Evolutionary conservation across 1,139 yeast species (phyloP).

Genomic region (Scheffersomyces quercinus): DNA sequence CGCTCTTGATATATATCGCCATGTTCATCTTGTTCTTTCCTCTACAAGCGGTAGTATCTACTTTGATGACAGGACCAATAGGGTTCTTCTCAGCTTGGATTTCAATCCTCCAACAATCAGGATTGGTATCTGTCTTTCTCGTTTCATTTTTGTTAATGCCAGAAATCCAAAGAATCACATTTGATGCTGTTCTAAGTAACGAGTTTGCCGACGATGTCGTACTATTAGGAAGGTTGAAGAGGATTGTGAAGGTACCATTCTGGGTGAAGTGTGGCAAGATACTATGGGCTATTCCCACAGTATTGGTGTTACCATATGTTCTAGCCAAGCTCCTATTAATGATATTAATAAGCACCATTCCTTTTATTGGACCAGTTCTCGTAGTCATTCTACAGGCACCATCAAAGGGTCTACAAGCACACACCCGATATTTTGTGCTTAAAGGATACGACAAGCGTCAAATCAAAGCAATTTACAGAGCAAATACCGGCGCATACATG

Average conservation of each 20-base stretch:
- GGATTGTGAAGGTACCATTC: conserved; percentile 35
- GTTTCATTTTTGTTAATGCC: conserved; percentile 58
- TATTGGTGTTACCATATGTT: conserved; percentile 24
- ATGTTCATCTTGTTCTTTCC: conserved; percentile 48
- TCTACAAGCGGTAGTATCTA: conserved; percentile 44
- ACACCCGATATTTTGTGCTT: conserved; percentile 59
- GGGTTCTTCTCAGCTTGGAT: conserved; percentile 57
- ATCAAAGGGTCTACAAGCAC: conserved; percentile 55
- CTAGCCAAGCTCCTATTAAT: conserved; percentile 27
- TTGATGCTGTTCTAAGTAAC: conserved; percentile 56
- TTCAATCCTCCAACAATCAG: conserved; percentile 53
- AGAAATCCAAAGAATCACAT: conserved; percentile 52
- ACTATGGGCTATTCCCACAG: conserved; percentile 25
- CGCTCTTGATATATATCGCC: conserved; percentile 40
- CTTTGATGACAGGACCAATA: conserved; percentile 55
- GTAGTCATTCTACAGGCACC: conserved; percentile 60
- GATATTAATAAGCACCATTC: conserved; percentile 51
- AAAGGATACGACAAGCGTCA: conserved; percentile 53
- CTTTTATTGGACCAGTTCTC: conserved; percentile 61
- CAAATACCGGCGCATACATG: conserved; percentile 33
- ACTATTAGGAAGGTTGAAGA: conserved; percentile 43
- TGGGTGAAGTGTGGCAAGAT: conserved; percentile 25
- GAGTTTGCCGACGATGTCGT: conserved; percentile 54
- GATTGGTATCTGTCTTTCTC: conserved; percentile 50
- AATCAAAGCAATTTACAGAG: conserved; percentile 26